phyloP scores from a whole-genome alignment of 176 grass and related monocot genomes.

The Carex myosuroides region DNA sequence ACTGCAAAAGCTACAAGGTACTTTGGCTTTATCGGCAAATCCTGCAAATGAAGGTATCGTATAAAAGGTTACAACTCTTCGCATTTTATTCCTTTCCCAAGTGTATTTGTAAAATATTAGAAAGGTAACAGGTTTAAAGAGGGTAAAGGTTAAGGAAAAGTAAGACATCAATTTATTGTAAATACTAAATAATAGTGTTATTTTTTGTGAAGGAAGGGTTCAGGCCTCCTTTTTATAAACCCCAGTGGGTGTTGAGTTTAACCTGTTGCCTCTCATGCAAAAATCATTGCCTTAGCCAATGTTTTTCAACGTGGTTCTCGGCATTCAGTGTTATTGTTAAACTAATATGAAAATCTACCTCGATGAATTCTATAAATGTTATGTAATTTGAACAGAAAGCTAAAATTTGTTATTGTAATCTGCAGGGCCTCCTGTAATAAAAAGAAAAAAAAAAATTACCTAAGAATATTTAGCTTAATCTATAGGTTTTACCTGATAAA shows the following conservation, averaged over 20 bases:
- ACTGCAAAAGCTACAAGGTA: constrained; percentile 95
- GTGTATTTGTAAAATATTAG: background rate
- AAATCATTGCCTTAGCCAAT: background rate
- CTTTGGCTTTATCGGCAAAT: constrained; percentile 59
- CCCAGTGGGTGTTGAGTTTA: background rate
- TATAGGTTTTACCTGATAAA: background rate
- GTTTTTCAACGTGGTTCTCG: background rate
- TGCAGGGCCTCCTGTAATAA: no score
- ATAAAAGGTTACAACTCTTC: background rate
- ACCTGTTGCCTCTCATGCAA: background rate
- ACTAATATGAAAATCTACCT: background rate
- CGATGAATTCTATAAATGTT: background rate
- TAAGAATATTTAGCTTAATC: background rate
- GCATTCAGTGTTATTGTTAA: background rate
- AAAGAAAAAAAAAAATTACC: no score
- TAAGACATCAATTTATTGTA: background rate
- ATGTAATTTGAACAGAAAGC: background rate
- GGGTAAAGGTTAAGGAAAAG: background rate
- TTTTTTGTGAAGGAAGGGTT: background rate
- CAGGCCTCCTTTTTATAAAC: background rate
- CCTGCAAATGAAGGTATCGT: constrained; percentile 41
- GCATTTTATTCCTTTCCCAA: background rate
- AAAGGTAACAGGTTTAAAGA: background rate
- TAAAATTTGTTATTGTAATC: background rate
- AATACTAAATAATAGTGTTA: background rate